Percentiles rank a stretch among this genome's conserved stretches.
These are phyloP conservation scores for Lithohypha guttulata DNA, from an alignment of 2,329 filamentous ascomycete genomes.

Conservation along the genomic window DNA sequence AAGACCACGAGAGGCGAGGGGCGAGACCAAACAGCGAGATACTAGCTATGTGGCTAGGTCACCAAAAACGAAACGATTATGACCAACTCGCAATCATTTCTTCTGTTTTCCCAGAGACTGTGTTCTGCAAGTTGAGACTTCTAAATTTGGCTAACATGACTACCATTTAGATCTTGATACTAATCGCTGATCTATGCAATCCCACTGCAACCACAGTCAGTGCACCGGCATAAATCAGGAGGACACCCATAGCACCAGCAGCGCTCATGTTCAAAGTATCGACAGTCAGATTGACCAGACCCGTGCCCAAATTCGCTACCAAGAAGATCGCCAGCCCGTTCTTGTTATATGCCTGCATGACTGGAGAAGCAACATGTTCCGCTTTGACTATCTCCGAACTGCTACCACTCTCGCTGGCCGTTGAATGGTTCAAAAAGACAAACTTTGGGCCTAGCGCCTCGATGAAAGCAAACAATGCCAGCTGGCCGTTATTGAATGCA, in stretches of 20 bases:
- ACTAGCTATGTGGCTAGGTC: too few relatives aligned
- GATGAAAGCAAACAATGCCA: conserved; percentile 65
- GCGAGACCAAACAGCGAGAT: too few relatives aligned
- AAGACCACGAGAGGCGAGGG: too few relatives aligned
- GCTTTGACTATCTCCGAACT: conserved; percentile 30
- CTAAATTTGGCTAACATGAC: too few relatives aligned
- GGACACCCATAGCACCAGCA: conserved; percentile 57
- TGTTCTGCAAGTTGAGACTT: too few relatives aligned
- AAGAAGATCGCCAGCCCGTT: conserved; percentile 82
- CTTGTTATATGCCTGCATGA: conserved; percentile 76
- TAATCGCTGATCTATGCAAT: conserved; percentile 30
- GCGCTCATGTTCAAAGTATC: conserved; percentile 65
- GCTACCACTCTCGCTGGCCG: neutral
- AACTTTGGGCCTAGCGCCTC: conserved; percentile 46
- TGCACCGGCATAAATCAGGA: conserved; percentile 59
- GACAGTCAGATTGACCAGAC: conserved; percentile 75
- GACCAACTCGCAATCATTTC: too few relatives aligned
- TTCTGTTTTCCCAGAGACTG: too few relatives aligned
- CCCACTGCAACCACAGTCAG: conserved; percentile 54
- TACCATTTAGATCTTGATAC: conserved; percentile 19
- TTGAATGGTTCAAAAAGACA: conserved; percentile 8
- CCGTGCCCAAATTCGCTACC: conserved; percentile 79
- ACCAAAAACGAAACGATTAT: too few relatives aligned
- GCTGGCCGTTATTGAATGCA: conserved; percentile 80
- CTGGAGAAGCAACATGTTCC: conserved; percentile 28